phyloP scores from a whole-genome alignment of 2,329 filamentous ascomycete species.

The Coniochaeta prunicola region DNA sequence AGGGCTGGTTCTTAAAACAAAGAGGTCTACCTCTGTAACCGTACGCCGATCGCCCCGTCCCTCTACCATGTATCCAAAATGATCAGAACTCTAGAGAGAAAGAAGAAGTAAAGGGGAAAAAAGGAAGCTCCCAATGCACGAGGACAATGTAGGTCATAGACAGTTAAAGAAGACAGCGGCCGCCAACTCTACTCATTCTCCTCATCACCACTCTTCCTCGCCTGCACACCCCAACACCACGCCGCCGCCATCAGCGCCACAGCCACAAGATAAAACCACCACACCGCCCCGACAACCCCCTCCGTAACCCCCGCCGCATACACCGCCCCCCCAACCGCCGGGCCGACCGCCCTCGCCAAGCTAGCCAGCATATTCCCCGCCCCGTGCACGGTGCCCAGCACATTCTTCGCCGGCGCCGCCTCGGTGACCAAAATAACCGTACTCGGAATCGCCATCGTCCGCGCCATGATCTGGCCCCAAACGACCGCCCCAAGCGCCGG shows the following conservation, averaged over 20 bases:
- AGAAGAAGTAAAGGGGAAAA: background rate
- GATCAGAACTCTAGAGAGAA: background rate
- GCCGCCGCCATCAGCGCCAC: conserved; percentile 15
- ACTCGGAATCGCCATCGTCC: conserved; percentile 45
- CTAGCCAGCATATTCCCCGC: conserved; percentile 19
- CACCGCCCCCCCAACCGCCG: conserved; percentile 18
- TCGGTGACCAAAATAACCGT: conserved; percentile 31
- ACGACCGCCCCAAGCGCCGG: conserved; percentile 46
- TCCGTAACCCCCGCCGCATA: conserved; percentile 19
- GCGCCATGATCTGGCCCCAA: conserved; percentile 51
- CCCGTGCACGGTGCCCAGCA: conserved; percentile 30
- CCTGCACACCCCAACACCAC: conserved; percentile 10
- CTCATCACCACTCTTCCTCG: background rate
- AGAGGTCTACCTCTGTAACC: background rate
- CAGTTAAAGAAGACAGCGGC: background rate
- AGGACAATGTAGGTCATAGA: no score
- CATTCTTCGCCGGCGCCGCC: conserved; percentile 23
- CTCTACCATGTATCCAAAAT: background rate
- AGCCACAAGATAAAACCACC: conserved; percentile 20
- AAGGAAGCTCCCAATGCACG: no score
- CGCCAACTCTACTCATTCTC: background rate
- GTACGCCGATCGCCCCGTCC: background rate
- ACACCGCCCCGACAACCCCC: conserved; percentile 19
- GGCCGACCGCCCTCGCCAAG: conserved; percentile 20
- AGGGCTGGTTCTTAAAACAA: no score